Percentiles rank a stretch among this genome's conserved stretches.
phyloP scores from a whole-genome alignment of 208 protist species.

The Wallacemonas sp. region DNA sequence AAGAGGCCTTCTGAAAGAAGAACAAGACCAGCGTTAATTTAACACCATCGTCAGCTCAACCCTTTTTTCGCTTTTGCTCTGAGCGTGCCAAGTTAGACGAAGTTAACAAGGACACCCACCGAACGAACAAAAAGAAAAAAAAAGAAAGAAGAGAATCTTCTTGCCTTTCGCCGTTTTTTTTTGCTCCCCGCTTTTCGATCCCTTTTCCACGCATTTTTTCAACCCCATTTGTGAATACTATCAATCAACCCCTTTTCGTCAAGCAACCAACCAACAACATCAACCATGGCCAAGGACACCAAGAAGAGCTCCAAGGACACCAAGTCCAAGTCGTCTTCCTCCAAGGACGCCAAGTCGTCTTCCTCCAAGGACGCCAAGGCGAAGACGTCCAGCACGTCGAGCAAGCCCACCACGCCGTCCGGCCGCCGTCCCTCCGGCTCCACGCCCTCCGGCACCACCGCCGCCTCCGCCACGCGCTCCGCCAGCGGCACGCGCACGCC shows the following conservation, averaged over 20 bases:
- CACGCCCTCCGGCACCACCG: not conserved
- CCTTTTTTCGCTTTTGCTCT: too few relatives aligned
- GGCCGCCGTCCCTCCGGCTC: not conserved
- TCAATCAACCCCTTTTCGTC: too few relatives aligned
- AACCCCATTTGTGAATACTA: not conserved
- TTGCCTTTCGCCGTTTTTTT: not conserved
- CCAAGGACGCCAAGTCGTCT: conserved; percentile 1
- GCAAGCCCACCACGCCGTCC: not conserved
- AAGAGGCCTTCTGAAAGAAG: too few relatives aligned
- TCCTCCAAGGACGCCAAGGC: conserved; percentile 13
- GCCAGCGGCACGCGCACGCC: not conserved
- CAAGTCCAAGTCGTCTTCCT: conserved; percentile 7
- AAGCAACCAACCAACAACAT: not conserved
- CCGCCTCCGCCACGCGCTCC: not conserved
- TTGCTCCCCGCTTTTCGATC: conserved; percentile 10
- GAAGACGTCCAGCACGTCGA: not conserved
- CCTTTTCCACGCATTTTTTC: not conserved
- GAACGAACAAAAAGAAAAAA: not conserved
- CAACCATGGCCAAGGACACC: conserved; percentile 20
- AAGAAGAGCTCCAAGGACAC: conserved; percentile 7
- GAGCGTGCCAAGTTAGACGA: too few relatives aligned
- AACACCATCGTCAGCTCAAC: too few relatives aligned
- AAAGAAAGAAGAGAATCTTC: too few relatives aligned
- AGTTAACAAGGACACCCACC: too few relatives aligned
- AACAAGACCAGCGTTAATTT: not conserved